These are phyloP conservation scores for Vitis cinerea DNA, from an alignment of 164 flowering plant species.

Conservation along the genomic window DNA sequence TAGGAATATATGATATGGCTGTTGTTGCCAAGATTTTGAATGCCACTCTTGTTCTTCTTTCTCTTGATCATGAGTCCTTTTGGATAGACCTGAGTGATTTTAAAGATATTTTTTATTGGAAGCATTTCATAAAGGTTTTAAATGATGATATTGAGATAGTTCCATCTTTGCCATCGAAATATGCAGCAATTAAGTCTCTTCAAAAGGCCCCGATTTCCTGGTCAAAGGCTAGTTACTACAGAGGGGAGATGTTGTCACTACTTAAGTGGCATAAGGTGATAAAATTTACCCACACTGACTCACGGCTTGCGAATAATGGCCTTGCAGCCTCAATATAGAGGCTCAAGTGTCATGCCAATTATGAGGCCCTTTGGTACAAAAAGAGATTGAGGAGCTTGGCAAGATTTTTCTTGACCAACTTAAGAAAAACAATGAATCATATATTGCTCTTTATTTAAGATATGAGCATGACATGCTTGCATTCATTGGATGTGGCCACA, in stretches of 20 bases:
- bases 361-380: too few species aligned
- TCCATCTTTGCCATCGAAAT: conserved; percentile 55
- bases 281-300: too few species aligned
- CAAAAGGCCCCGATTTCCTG: conserved; percentile 79
- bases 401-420: conserved; percentile 52
- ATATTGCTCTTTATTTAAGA: conserved; percentile 81
- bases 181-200: conserved; percentile 40
- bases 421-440: conserved; percentile 48
- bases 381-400: conserved; percentile 50
- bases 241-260: too few species aligned
- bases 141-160: conserved; percentile 72
- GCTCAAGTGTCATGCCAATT: too few species aligned
- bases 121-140: conserved; percentile 65
- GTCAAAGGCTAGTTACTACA: conserved; percentile 27
- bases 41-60: conserved; percentile 88
- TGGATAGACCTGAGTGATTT: conserved; percentile 85
- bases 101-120: conserved; percentile 82
- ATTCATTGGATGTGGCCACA: conserved; percentile 88
- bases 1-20: conserved; percentile 93
- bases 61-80: conserved; percentile 78
- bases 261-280: too few species aligned
- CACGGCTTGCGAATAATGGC: too few species aligned
- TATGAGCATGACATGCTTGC: conserved; percentile 93
- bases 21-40: conserved; percentile 90
- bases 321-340: too few species aligned